phyloP scores from a whole-genome alignment of 2,329 filamentous ascomycete genomes.

The Tothia fuscella region DNA sequence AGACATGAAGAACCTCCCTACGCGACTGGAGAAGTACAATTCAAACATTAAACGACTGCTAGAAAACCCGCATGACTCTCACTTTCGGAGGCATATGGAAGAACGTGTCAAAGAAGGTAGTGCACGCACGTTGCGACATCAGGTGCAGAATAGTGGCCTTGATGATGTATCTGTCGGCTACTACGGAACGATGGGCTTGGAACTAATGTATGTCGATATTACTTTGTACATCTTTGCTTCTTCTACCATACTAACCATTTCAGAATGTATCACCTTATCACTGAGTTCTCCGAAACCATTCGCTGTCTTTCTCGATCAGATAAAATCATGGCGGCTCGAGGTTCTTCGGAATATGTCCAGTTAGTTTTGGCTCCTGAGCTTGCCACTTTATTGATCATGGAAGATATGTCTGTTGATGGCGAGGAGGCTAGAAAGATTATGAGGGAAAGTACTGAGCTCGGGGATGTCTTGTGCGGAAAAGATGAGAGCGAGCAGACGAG shows the following conservation, averaged over 20 bases:
- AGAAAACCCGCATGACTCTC: conserved; percentile 40
- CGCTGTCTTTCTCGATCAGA: conserved; percentile 17
- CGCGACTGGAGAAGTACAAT: conserved; percentile 47
- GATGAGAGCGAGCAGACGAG: neutral
- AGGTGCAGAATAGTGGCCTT: conserved; percentile 28
- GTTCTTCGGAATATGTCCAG: conserved; percentile 25
- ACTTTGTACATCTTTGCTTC: conserved; percentile 10
- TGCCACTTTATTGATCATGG: conserved; percentile 42
- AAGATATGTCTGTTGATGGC: conserved; percentile 40
- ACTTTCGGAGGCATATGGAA: conserved; percentile 48
- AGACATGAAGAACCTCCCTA: conserved; percentile 51
- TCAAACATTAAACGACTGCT: conserved; percentile 47
- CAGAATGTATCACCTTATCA: conserved; percentile 15
- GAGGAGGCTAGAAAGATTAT: conserved; percentile 44
- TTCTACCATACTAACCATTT: neutral
- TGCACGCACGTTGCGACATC: conserved; percentile 48
- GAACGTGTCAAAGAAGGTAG: conserved; percentile 44
- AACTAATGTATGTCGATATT: conserved; percentile 47
- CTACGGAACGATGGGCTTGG: conserved; percentile 65
- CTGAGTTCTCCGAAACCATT: conserved; percentile 19
- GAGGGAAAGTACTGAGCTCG: conserved; percentile 54
- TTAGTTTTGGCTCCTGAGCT: conserved; percentile 60
- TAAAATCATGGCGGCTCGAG: conserved; percentile 19
- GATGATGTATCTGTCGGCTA: conserved; percentile 58
- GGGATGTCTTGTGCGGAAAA: conserved; percentile 46